Conservation (phyloP, 2,329 filamentous ascomycete species). For the Penicillium frequentans region DNA sequence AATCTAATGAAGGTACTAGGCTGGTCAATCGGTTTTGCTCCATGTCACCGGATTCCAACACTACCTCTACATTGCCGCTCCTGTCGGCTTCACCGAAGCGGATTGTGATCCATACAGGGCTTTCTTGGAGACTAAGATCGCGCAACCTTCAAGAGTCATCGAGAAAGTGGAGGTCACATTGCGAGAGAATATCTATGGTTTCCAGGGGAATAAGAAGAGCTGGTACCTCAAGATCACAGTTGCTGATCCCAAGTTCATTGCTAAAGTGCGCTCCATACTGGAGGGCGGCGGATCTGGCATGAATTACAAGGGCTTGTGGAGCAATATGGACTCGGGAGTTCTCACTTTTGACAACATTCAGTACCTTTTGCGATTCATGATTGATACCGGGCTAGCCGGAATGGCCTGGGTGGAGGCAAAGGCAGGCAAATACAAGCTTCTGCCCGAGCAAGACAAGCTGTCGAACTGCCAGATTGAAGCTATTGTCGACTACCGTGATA, state of each 20-base stretch:
- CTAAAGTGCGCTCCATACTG: slow-evolving; percentile 71
- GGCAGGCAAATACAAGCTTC: slow-evolving; percentile 68
- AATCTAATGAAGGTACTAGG: slow-evolving; percentile 36
- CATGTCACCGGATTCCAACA: slow-evolving; percentile 96
- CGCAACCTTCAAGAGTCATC: slow-evolving; percentile 71
- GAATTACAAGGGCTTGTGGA: slow-evolving; percentile 93
- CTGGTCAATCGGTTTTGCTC: slow-evolving; percentile 86
- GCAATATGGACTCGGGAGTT: slow-evolving; percentile 66
- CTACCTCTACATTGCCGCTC: slow-evolving; percentile 91
- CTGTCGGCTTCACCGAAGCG: slow-evolving; percentile 72
- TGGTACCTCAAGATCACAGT: slow-evolving; percentile 94
- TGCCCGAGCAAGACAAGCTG: slow-evolving; percentile 66
- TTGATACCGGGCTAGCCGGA: slow-evolving; percentile 87
- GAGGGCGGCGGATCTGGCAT: slow-evolving; percentile 64
- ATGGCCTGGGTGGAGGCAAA: slow-evolving; percentile 98
- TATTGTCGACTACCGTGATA: slow-evolving; percentile 73
- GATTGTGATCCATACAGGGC: slow-evolving; percentile 78
- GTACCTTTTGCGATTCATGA: slow-evolving; percentile 96
- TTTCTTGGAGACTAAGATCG: slow-evolving; percentile 77
- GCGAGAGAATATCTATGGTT: slow-evolving; percentile 89
- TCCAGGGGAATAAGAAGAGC: slow-evolving; percentile 87
- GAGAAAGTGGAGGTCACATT: slow-evolving; percentile 78
- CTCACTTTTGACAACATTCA: slow-evolving; percentile 95
- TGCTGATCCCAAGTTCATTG: slow-evolving; percentile 82
- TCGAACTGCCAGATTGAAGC: slow-evolving; percentile 98